These are phyloP conservation scores for Cucurbitaria berberidis DNA, from an alignment of 2,329 filamentous ascomycete genomes.

Conservation along the genomic window DNA sequence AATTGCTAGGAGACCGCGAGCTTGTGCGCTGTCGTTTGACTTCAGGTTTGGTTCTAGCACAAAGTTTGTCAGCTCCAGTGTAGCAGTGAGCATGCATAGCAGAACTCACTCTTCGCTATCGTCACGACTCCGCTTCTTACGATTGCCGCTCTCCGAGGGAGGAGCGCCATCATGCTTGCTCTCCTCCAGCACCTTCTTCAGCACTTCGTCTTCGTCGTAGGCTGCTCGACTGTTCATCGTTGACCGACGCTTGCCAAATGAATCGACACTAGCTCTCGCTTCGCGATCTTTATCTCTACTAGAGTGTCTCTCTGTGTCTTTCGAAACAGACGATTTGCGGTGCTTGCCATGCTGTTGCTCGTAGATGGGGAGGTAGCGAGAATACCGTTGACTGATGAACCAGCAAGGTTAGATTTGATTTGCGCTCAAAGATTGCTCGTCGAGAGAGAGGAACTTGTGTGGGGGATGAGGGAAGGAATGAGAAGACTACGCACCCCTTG, in stretches of 20 bases:
- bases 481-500: slow-evolving; percentile 74
- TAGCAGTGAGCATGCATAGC: slow-evolving; percentile 1
- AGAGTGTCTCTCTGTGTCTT: slow-evolving; percentile 64
- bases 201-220: slow-evolving; percentile 91
- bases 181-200: slow-evolving; percentile 89
- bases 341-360: slow-evolving; percentile 58
- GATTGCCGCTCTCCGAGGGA: slow-evolving; percentile 60
- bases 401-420: slow-evolving; percentile 6
- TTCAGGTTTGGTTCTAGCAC: slow-evolving; percentile 68
- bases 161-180: slow-evolving; percentile 81
- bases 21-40: slow-evolving; percentile 83
- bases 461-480: slow-evolving; percentile 12
- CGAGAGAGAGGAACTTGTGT: not conserved
- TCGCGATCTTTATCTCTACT: slow-evolving; percentile 62
- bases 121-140: slow-evolving; percentile 84
- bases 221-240: slow-evolving; percentile 98
- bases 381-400: slow-evolving; percentile 63
- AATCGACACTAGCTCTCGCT: slow-evolving; percentile 60
- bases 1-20: slow-evolving; percentile 54
- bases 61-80: slow-evolving; percentile 39
- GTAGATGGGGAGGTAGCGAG: slow-evolving; percentile 67
- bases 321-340: slow-evolving; percentile 69
- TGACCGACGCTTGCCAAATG: slow-evolving; percentile 80
- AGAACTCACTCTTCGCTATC: slow-evolving; percentile 89
- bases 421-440: not conserved